Base-by-base conservation (phyloP, 306 rosid genomes). In the Trifolium subterraneum region DNA sequence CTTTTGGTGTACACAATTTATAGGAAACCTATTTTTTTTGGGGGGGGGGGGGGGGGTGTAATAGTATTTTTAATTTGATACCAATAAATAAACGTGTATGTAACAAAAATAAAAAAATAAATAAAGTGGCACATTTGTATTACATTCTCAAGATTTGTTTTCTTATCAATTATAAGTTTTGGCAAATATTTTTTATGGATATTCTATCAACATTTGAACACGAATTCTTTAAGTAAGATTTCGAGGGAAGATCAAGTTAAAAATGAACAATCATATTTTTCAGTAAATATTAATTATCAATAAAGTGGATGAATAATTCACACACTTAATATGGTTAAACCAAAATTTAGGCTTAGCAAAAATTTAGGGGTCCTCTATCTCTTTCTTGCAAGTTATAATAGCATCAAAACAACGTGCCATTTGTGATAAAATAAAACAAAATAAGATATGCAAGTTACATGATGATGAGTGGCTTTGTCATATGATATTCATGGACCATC, bases 401-500 rank as follows among this genome's bases (percentile, higher is more conserved):
- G 60, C 60, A 19, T 20, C 22, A 18, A 33, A 33, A 19, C 7
- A 55, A 55, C 2, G 63, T 18, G 33, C 7, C 23, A 6, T 10
- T 25, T 27, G 39, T 31, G 8, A 33, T 11, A 51, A 51, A 52
- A 31, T 14, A 2, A 2, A 33, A 54, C 18, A 35, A 51, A 54
- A 33, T 52, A 38, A 71, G 39, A 25, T 44, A 72, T 60, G 35
- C 44, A 58, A 72, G 76, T 72, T 50, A 72, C 44, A 41, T 60
- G 56, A 50, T 71, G 14, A 2, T 33, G 51, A 74, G 62, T 45
- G 50, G 19, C 48, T 38, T 54, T 13, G 47, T 76, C 80, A 76
- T 62, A 55, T 55, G 42, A 41, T 76, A 27, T 76, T 55, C 68
- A 76, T 67, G 80, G 10, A 56, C 23, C 45, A 75, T 67, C 25